phyloP scores from a whole-genome alignment of 2,329 filamentous ascomycete genomes.

The Penicillium digitatum region DNA sequence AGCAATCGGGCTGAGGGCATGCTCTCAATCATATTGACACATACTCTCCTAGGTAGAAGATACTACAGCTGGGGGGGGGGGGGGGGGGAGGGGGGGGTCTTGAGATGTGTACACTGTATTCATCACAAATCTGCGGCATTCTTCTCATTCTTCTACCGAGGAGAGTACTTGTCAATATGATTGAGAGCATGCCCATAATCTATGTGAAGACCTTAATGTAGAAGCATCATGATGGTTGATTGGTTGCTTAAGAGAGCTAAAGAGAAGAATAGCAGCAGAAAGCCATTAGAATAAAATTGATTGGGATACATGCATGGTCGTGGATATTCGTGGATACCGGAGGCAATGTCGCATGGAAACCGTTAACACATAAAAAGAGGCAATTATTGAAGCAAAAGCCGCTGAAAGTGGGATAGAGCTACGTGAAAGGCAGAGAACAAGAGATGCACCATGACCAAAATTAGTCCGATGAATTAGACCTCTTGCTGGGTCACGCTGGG shows the following conservation, averaged over 20 bases:
- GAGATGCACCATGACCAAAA: background rate
- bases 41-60: background rate
- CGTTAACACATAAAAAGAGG: slow-evolving; percentile 1
- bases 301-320: slow-evolving; percentile 2
- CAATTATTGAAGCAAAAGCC: background rate
- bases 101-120: no score
- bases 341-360: background rate
- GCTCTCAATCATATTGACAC: background rate
- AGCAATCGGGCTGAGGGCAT: slow-evolving; percentile 17
- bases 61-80: background rate
- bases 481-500: slow-evolving; percentile 16
- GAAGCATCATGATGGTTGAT: background rate
- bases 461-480: background rate
- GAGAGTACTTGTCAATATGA: background rate
- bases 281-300: background rate
- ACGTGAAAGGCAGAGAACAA: background rate
- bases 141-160: background rate
- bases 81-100: no score
- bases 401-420: background rate
- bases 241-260: background rate
- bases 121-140: background rate
- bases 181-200: background rate
- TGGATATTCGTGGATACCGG: slow-evolving; percentile 8
- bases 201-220: background rate
- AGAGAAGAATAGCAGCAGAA: background rate